Evolutionary conservation across 2,329 filamentous ascomycete genomes (phyloP).

Genomic region (Pseudogymnoascus verrucosus): DNA sequence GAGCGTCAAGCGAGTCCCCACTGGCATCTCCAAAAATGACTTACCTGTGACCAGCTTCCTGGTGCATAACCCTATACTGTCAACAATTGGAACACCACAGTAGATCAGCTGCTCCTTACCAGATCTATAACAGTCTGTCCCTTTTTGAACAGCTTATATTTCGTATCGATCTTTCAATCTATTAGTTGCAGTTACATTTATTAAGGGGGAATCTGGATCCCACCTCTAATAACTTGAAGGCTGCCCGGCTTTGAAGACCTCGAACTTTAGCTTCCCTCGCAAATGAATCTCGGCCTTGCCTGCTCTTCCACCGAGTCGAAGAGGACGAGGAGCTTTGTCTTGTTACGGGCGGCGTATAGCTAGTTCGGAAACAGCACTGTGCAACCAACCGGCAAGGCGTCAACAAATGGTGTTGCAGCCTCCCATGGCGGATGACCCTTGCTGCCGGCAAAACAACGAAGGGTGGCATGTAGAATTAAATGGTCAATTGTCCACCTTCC

Average conservation of each 20-base stretch:
- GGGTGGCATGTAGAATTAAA: slow-evolving; percentile 7
- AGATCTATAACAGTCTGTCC: slow-evolving; percentile 88
- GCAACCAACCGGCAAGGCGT: not conserved
- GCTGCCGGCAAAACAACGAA: slow-evolving; percentile 3
- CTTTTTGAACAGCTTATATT: slow-evolving; percentile 67
- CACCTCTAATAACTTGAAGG: slow-evolving; percentile 87
- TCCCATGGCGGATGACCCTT: slow-evolving; percentile 2
- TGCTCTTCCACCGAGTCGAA: slow-evolving; percentile 72
- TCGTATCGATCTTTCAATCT: slow-evolving; percentile 62
- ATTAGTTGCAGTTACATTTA: slow-evolving; percentile 5
- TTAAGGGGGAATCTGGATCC: slow-evolving; percentile 1
- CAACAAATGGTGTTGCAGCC: not conserved
- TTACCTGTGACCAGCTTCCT: slow-evolving; percentile 62
- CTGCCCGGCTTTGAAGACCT: slow-evolving; percentile 80
- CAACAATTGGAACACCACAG: slow-evolving; percentile 5
- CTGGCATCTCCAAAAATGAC: slow-evolving; percentile 10
- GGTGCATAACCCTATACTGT: slow-evolving; percentile 62
- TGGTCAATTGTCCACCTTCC: not conserved
- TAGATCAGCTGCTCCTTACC: slow-evolving; percentile 40
- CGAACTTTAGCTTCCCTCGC: slow-evolving; percentile 68
- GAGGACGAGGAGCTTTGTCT: slow-evolving; percentile 38
- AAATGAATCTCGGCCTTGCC: slow-evolving; percentile 67
- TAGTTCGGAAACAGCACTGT: not conserved
- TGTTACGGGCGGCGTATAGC: not conserved
- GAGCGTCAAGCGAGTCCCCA: slow-evolving; percentile 3